Evolutionary conservation across 345 rosid genomes (phyloP).

Genomic region (Boechera divaricarpa): DNA sequence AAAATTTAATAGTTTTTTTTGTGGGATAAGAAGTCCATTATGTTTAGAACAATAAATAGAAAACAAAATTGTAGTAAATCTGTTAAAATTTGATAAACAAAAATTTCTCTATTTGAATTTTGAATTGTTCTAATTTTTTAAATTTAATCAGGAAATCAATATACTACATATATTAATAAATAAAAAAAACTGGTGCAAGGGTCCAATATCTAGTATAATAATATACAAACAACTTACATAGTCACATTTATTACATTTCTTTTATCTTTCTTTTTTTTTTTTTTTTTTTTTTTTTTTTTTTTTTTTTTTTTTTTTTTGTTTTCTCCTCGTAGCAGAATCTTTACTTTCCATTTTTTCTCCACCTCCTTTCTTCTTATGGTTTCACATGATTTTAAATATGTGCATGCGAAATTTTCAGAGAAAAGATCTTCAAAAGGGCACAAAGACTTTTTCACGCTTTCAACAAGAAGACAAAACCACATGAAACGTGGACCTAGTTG

Average conservation of each 20-base stretch:
- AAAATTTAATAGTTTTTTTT: no score
- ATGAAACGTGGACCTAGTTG: slow-evolving; percentile 31
- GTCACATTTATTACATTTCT: background rate
- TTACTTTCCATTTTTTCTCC: slow-evolving; percentile 4
- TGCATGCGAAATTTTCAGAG: slow-evolving; percentile 24
- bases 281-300: background rate
- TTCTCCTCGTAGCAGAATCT: slow-evolving; percentile 22
- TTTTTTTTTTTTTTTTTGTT: background rate
- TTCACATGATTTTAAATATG: slow-evolving; percentile 27
- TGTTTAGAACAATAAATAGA: no score
- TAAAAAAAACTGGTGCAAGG: no score
- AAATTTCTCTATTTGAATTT: no score
- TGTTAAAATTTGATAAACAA: no score
- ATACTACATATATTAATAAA: no score
- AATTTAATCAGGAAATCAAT: no score
- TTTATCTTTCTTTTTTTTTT: background rate
- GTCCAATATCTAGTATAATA: background rate
- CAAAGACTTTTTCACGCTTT: slow-evolving; percentile 13
- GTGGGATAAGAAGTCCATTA: no score
- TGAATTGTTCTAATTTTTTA: no score
- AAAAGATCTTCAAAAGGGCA: background rate
- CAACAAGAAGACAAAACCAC: slow-evolving; percentile 12
- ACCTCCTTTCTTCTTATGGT: slow-evolving; percentile 33
- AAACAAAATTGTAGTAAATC: no score
- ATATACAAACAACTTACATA: slow-evolving; percentile 8